Conservation (phyloP, 495 filamentous ascomycete genomes). For the Schizothecium vesticola region DNA sequence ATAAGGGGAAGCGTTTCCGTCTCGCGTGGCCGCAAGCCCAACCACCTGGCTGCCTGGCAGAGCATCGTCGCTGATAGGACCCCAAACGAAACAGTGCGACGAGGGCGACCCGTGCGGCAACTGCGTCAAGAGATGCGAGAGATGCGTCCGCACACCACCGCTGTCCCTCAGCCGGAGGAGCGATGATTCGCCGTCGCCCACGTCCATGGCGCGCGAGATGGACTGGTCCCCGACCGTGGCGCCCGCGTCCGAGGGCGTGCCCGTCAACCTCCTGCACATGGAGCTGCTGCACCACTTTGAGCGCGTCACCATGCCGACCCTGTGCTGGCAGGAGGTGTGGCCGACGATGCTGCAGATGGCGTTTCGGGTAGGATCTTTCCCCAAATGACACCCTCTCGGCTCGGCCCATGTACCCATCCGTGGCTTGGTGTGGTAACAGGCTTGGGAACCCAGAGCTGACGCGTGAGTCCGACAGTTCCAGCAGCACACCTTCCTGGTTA, state of each 20-base stretch:
- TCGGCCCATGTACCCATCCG: neutral
- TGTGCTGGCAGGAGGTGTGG: constrained; percentile 25
- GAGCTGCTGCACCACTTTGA: constrained; percentile 29
- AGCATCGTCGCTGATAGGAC: neutral
- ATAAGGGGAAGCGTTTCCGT: neutral
- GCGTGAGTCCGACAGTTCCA: neutral
- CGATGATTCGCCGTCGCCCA: neutral
- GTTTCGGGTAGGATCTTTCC: constrained; percentile 10
- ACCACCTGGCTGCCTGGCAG: neutral
- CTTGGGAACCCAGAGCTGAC: neutral
- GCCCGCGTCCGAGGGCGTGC: constrained; percentile 5
- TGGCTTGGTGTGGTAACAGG: no score
- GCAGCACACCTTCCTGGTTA: constrained; percentile 25
- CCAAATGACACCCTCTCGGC: neutral
- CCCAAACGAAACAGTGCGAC: constrained; percentile 17
- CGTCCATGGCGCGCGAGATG: neutral
- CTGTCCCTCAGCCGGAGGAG: neutral
- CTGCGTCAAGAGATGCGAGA: constrained; percentile 24
- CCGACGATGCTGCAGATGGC: constrained; percentile 22
- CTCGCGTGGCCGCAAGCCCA: neutral
- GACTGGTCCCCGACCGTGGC: neutral
- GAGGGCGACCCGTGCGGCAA: constrained; percentile 22
- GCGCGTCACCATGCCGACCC: constrained; percentile 17
- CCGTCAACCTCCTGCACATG: constrained; percentile 26
- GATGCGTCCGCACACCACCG: constrained; percentile 15